Percentiles rank a stretch among this genome's conserved stretches.
Evolutionary conservation across 202 grass and related monocot genomes (phyloP).

Genomic region (Panicum virgatum): DNA sequence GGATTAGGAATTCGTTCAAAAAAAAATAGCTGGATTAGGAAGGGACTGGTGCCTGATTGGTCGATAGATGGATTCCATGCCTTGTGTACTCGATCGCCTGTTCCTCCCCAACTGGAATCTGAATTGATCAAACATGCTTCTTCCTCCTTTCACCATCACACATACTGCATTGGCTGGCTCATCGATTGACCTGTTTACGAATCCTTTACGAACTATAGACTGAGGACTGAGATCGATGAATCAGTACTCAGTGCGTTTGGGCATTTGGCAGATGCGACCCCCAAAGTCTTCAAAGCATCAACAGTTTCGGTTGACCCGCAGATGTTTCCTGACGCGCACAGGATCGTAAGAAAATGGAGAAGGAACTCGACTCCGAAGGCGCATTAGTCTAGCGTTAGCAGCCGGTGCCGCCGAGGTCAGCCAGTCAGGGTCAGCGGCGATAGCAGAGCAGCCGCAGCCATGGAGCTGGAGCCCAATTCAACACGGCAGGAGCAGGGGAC

Average conservation of each 20-base stretch:
- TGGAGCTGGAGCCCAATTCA: slow-evolving; percentile 5
- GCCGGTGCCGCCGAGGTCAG: neutral
- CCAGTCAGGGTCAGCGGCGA: slow-evolving; percentile 14
- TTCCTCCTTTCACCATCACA: slow-evolving; percentile 8
- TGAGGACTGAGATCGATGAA: too few species aligned
- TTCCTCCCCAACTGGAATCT: slow-evolving; percentile 16
- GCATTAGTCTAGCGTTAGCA: neutral
- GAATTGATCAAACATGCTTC: slow-evolving; percentile 23
- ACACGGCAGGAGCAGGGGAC: too few species aligned
- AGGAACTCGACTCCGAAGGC: neutral
- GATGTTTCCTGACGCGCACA: too few species aligned
- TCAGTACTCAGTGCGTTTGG: too few species aligned
- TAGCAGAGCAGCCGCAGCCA: neutral
- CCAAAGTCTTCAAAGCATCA: neutral
- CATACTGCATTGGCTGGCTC: too few species aligned
- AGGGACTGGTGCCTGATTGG: slow-evolving; percentile 22
- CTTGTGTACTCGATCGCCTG: neutral
- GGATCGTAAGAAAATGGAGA: neutral
- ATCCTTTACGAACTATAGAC: neutral
- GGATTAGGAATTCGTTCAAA: too few species aligned
- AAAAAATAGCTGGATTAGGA: too few species aligned
- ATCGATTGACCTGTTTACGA: too few species aligned
- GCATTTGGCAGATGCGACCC: too few species aligned
- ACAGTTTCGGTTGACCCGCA: too few species aligned
- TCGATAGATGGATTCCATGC: slow-evolving; percentile 29